Evolutionary conservation across 2,329 filamentous ascomycete genomes (phyloP).

Genomic region (Xylaria sp.): DNA sequence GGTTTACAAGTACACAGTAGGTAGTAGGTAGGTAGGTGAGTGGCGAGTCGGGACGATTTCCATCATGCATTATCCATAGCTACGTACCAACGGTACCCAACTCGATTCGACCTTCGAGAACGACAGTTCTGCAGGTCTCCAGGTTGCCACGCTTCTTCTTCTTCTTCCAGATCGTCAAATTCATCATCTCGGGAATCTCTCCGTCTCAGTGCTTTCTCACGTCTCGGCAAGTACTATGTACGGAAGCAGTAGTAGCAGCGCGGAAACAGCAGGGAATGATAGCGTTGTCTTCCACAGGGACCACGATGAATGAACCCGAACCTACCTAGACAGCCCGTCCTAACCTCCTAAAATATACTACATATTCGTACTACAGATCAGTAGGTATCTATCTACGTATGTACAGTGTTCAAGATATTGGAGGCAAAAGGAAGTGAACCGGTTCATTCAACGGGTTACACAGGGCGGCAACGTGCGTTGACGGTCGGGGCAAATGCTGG

Average conservation of each 20-base stretch:
- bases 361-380: too few relatives aligned
- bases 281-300: background rate
- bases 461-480: slow-evolving; percentile 26
- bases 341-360: too few relatives aligned
- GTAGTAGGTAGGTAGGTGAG: background rate
- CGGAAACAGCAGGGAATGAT: background rate
- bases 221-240: background rate
- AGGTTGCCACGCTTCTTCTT: background rate
- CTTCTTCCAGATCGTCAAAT: background rate
- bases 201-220: background rate
- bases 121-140: background rate
- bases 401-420: background rate
- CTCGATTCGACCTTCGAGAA: background rate
- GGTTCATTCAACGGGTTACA: slow-evolving; percentile 12
- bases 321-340: too few relatives aligned
- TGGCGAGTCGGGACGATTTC: slow-evolving; percentile 10
- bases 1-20: slow-evolving; percentile 1
- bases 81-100: too few relatives aligned
- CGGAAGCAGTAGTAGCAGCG: background rate
- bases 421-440: slow-evolving; percentile 2
- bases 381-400: background rate
- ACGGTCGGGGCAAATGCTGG: slow-evolving; percentile 14
- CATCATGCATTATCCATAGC: background rate
- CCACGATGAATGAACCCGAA: background rate
- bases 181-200: background rate